These are phyloP conservation scores for Apiotrichum akiyoshidainum DNA, from an alignment of 1,284 basidiomycete genomes.

Conservation along the genomic window DNA sequence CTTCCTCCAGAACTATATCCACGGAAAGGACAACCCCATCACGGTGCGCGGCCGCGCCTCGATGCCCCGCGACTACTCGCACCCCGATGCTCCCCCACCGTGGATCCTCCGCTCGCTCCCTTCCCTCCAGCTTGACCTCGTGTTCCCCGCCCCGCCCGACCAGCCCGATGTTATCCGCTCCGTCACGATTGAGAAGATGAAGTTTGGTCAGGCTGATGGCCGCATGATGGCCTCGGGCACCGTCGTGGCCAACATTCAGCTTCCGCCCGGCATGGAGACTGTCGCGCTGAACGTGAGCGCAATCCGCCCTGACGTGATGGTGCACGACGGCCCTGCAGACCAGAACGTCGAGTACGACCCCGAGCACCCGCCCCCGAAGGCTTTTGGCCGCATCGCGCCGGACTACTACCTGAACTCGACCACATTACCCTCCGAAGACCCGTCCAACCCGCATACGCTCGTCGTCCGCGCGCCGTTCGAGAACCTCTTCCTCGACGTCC, in stretches of 20 bases:
- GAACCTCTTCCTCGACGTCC: slow-evolving; percentile 43
- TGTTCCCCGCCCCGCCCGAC: slow-evolving; percentile 45
- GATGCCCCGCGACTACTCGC: slow-evolving; percentile 5
- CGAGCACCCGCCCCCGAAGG: slow-evolving; percentile 19
- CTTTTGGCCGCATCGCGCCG: slow-evolving; percentile 28
- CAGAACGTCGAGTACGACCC: slow-evolving; percentile 11
- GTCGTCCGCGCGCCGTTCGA: slow-evolving; percentile 43
- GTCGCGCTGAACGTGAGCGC: slow-evolving; percentile 37
- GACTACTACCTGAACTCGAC: slow-evolving; percentile 21
- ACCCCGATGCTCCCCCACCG: slow-evolving; percentile 24
- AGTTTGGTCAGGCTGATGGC: slow-evolving; percentile 21
- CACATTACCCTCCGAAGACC: slow-evolving; percentile 15
- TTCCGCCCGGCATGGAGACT: slow-evolving; percentile 36
- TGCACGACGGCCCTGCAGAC: slow-evolving; percentile 42
- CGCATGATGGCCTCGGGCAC: slow-evolving; percentile 43
- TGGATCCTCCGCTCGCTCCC: slow-evolving; percentile 39
- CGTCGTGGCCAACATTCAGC: slow-evolving; percentile 42
- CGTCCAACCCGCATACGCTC: slow-evolving; percentile 17
- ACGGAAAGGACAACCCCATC: slow-evolving; percentile 40
- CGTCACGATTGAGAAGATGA: slow-evolving; percentile 49
- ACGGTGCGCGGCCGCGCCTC: slow-evolving; percentile 33
- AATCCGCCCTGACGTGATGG: slow-evolving; percentile 46
- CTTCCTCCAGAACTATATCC: slow-evolving; percentile 43
- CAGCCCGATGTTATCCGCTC: slow-evolving; percentile 42
- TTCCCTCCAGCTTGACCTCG: slow-evolving; percentile 32